A percentile compares a stretch with the other conserved stretches of the same genome.
Conservation (phyloP, 495 filamentous ascomycete species). For the Neurospora discreta region DNA sequence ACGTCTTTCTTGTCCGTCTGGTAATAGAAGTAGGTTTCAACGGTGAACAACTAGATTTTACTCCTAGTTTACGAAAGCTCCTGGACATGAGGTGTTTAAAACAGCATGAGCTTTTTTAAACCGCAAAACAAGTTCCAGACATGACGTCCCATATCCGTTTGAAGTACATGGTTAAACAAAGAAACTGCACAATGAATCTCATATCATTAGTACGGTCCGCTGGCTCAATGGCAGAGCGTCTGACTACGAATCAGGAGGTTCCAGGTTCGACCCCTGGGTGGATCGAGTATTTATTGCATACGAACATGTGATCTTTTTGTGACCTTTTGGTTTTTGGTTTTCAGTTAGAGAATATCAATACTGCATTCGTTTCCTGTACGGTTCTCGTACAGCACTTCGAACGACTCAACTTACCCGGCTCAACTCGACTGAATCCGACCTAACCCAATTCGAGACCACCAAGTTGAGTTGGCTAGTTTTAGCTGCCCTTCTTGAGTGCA, state of each 20-base stretch:
- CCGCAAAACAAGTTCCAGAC: neutral
- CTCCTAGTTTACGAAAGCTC: neutral
- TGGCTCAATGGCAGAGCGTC: neutral
- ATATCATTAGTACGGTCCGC: neutral
- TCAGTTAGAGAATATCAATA: neutral
- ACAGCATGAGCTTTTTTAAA: neutral
- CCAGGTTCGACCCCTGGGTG: neutral
- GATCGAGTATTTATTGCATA: neutral
- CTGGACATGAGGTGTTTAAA: neutral
- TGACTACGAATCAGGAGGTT: neutral
- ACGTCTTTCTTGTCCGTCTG: neutral
- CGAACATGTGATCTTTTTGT: neutral
- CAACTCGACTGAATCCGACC: no score
- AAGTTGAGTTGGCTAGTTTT: no score
- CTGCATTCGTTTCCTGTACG: no score
- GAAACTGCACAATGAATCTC: neutral
- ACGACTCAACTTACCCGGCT: no score
- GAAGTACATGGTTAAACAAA: neutral
- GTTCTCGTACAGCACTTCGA: no score
- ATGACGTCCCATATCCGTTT: no score
- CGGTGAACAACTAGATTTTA: neutral
- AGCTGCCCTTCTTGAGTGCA: no score
- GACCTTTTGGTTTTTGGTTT: no score
- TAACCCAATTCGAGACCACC: no score
- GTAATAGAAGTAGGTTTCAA: neutral